phyloP scores from a whole-genome alignment of 202 grass and related monocot species.

The Schoenoplectus tabernaemontani region DNA sequence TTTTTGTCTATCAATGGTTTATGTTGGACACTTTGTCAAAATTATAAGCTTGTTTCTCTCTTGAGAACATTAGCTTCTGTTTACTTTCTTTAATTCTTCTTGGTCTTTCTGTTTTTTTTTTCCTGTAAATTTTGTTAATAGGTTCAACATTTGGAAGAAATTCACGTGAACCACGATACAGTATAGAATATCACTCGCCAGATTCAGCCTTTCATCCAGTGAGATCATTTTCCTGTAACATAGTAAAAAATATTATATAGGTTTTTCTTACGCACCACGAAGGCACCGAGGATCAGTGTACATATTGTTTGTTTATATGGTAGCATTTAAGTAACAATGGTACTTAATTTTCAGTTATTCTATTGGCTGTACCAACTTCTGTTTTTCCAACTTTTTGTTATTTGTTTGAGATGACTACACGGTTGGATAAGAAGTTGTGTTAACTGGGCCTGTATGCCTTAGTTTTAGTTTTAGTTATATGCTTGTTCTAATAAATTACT shows the following conservation, averaged over 20 bases:
- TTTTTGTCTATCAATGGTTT: neutral
- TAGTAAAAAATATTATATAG: neutral
- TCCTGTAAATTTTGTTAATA: neutral
- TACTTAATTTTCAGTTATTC: neutral
- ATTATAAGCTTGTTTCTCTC: neutral
- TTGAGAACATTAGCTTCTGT: neutral
- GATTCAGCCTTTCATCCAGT: slow-evolving; percentile 61
- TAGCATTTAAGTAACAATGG: neutral
- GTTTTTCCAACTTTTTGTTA: neutral
- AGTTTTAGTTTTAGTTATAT: neutral
- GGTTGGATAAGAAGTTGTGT: neutral
- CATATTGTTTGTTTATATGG: neutral
- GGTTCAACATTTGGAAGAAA: slow-evolving; percentile 72
- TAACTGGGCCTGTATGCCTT: too few species aligned
- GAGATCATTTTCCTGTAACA: slow-evolving; percentile 17
- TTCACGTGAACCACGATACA: slow-evolving; percentile 72
- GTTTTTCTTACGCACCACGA: neutral
- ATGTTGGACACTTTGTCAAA: neutral
- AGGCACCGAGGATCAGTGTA: neutral
- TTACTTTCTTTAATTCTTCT: neutral
- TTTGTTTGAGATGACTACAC: neutral
- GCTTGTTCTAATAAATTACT: neutral
- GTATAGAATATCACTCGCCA: slow-evolving; percentile 42
- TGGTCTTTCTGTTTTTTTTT: neutral
- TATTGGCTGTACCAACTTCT: neutral